Evolutionary conservation across 192 early-diverging fungal species (phyloP).

Genomic region (Umbelopsis ramanniana): DNA sequence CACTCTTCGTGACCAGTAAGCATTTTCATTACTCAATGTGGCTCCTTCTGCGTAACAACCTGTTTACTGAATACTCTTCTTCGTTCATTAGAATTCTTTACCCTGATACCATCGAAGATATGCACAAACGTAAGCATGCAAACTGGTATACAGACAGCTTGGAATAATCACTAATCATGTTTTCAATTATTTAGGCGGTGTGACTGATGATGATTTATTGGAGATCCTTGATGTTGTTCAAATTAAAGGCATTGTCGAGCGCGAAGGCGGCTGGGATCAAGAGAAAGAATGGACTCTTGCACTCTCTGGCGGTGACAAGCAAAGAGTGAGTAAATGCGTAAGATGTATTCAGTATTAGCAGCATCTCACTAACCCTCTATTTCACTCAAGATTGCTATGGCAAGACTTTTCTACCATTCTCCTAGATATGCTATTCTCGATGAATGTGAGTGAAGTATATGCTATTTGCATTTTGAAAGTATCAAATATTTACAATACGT

Average conservation of each 20-base stretch:
- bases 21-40: slow-evolving; percentile 5
- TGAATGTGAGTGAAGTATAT: slow-evolving; percentile 86
- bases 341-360: not conserved
- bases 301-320: slow-evolving; percentile 96
- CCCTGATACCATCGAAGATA: slow-evolving; percentile 85
- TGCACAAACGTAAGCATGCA: slow-evolving; percentile 53
- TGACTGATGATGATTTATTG: slow-evolving; percentile 80
- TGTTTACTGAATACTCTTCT: not conserved
- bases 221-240: slow-evolving; percentile 85
- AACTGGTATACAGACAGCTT: not conserved
- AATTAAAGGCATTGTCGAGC: slow-evolving; percentile 79
- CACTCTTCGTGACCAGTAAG: slow-evolving; percentile 90
- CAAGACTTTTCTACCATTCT: slow-evolving; percentile 94
- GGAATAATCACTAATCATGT: not conserved
- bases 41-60: not conserved
- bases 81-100: slow-evolving; percentile 78
- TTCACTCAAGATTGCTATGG: slow-evolving; percentile 80
- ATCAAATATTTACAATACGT: not conserved
- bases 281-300: slow-evolving; percentile 91
- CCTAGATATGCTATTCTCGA: slow-evolving; percentile 96
- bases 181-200: slow-evolving; percentile 41
- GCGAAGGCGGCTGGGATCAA: slow-evolving; percentile 90
- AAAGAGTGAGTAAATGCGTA: slow-evolving; percentile 55
- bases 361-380: not conserved
- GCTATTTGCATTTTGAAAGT: slow-evolving; percentile 18